Conservation (phyloP, 202 grass and related monocot species). For the Elaeis oleifera region DNA sequence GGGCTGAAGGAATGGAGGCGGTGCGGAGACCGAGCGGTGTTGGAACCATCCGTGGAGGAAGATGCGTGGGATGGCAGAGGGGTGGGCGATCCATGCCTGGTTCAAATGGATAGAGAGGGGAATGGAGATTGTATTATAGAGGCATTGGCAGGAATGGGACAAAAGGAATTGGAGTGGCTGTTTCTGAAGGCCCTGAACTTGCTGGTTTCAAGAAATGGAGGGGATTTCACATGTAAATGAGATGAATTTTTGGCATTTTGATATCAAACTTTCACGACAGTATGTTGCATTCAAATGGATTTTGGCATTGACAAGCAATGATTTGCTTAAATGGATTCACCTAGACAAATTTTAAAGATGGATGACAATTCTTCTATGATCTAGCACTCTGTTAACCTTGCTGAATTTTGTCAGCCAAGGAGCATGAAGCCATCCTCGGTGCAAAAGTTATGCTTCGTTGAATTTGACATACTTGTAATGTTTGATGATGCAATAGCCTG, state of each 20-base stretch:
- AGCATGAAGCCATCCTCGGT: no score
- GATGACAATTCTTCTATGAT: no score
- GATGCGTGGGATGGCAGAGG: constrained; percentile 53
- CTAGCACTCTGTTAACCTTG: no score
- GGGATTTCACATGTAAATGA: constrained; percentile 40
- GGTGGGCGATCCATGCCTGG: constrained; percentile 51
- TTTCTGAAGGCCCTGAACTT: constrained; percentile 47
- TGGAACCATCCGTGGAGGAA: constrained; percentile 34
- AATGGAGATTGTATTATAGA: constrained; percentile 73
- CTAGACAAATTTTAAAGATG: no score
- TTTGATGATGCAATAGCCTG: no score
- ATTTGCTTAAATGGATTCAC: no score
- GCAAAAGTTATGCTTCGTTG: no score
- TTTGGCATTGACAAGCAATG: no score
- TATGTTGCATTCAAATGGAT: no score
- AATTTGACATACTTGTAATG: no score
- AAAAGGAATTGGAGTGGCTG: constrained; percentile 49
- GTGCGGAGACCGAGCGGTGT: constrained; percentile 31
- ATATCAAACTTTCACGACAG: no score
- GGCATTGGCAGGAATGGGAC: constrained; percentile 40
- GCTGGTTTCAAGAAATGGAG: constrained; percentile 55
- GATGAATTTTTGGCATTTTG: not conserved
- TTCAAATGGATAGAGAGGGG: constrained; percentile 51
- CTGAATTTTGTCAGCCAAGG: no score
- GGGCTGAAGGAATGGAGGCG: constrained; percentile 67